A percentile compares a stretch with the other conserved stretches of the same genome.
Evolutionary conservation across 345 rosid genomes (phyloP).

Genomic region (Eucalyptus tenuipes): DNA sequence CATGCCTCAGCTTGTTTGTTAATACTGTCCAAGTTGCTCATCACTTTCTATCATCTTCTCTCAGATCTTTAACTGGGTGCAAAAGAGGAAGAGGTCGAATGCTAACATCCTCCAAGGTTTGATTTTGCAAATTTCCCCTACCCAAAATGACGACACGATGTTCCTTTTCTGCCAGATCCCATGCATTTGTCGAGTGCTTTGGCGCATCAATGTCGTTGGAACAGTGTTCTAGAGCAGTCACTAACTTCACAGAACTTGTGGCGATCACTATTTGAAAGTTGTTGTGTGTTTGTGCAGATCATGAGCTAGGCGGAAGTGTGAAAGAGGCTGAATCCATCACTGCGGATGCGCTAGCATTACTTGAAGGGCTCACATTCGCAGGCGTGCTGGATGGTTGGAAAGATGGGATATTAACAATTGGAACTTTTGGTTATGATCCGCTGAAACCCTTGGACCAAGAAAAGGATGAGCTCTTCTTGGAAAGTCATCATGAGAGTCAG

Average conservation of each 20-base stretch:
- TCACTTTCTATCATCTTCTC: neutral
- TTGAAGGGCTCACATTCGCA: conserved; percentile 41
- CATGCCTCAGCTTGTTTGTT: neutral
- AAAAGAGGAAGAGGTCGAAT: conserved; percentile 40
- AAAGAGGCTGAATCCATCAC: conserved; percentile 22
- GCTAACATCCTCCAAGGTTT: conserved; percentile 13
- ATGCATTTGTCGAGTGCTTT: neutral
- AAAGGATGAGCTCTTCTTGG: neutral
- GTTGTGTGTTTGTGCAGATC: neutral
- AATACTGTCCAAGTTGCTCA: neutral
- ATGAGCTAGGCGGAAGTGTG: conserved; percentile 16
- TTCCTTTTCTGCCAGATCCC: neutral
- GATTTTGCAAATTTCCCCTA: conserved; percentile 8
- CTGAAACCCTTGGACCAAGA: conserved; percentile 23
- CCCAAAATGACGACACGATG: neutral
- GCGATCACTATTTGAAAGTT: neutral
- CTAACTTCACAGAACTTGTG: neutral
- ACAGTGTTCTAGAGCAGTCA: neutral
- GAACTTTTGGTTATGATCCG: conserved; percentile 61
- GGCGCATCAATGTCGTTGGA: neutral
- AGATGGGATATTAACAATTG: conserved; percentile 76
- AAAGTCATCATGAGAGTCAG: neutral
- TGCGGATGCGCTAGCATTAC: neutral
- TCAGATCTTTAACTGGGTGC: conserved; percentile 92
- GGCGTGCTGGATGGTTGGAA: conserved; percentile 68